These are phyloP conservation scores for Massarina eburnea DNA, from an alignment of 2,329 filamentous ascomycete species.

Conservation along the genomic window DNA sequence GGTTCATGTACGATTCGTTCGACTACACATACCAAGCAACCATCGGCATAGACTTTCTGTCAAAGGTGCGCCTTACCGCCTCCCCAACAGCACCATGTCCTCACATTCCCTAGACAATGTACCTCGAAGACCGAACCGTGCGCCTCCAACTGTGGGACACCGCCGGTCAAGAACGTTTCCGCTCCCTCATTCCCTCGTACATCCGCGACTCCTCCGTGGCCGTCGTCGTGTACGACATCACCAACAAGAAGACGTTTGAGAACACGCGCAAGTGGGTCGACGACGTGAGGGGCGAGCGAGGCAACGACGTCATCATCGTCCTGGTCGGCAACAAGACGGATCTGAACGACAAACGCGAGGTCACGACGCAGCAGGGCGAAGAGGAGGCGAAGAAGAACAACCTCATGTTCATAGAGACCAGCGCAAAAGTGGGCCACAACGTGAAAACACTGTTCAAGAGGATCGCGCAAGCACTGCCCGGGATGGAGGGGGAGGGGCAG, in stretches of 20 bases:
- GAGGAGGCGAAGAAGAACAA: slow-evolving; percentile 98
- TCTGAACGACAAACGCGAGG: slow-evolving; percentile 95
- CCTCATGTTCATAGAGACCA: slow-evolving; percentile 98
- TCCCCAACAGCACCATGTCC: neutral
- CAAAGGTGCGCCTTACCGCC: slow-evolving; percentile 66
- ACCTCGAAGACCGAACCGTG: slow-evolving; percentile 96
- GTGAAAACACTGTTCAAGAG: slow-evolving; percentile 96
- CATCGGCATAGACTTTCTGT: slow-evolving; percentile 98
- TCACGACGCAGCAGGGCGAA: slow-evolving; percentile 93
- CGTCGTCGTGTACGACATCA: slow-evolving; percentile 98
- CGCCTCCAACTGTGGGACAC: slow-evolving; percentile 98
- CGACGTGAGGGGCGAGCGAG: slow-evolving; percentile 92
- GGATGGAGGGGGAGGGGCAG: slow-evolving; percentile 90
- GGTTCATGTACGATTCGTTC: slow-evolving; percentile 99
- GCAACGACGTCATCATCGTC: slow-evolving; percentile 98
- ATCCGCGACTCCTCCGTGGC: slow-evolving; percentile 98
- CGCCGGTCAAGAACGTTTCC: slow-evolving; percentile 94
- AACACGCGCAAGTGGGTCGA: slow-evolving; percentile 99
- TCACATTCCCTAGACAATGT: slow-evolving; percentile 75
- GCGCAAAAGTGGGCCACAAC: slow-evolving; percentile 95
- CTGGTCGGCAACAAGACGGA: slow-evolving; percentile 99
- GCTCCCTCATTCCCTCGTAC: slow-evolving; percentile 95
- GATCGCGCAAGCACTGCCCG: slow-evolving; percentile 95
- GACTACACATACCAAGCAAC: slow-evolving; percentile 99
- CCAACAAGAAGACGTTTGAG: slow-evolving; percentile 94